Evolutionary conservation across 164 flowering plant genomes (phyloP).

Genomic region (Dillenia turbinata): DNA sequence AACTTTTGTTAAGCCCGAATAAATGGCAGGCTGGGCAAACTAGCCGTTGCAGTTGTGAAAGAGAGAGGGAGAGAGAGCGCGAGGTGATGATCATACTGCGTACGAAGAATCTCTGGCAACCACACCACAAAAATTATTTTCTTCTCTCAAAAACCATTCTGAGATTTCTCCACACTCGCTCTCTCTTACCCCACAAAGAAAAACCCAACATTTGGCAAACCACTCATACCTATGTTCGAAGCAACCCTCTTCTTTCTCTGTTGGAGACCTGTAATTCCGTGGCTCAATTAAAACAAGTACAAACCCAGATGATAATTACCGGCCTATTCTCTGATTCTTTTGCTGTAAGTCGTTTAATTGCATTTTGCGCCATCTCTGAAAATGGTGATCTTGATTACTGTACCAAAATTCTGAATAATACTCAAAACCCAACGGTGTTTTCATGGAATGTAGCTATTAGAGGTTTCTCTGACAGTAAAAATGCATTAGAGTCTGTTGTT

Average conservation of each 20-base stretch:
- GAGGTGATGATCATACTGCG: too few species aligned
- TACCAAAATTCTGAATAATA: slow-evolving; percentile 22
- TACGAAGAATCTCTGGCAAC: too few species aligned
- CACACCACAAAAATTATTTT: too few species aligned
- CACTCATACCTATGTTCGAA: slow-evolving; percentile 20
- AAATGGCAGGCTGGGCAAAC: too few species aligned
- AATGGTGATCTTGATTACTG: slow-evolving; percentile 32
- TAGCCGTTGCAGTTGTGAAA: too few species aligned
- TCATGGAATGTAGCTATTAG: slow-evolving; percentile 54
- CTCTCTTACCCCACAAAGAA: slow-evolving; percentile 21
- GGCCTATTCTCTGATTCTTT: slow-evolving; percentile 38
- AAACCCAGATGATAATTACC: slow-evolving; percentile 44
- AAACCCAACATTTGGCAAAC: slow-evolving; percentile 32
- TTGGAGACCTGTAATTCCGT: slow-evolving; percentile 48
- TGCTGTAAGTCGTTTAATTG: slow-evolving; percentile 50
- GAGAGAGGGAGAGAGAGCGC: too few species aligned
- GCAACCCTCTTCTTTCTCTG: slow-evolving; percentile 42
- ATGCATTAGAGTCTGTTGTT: slow-evolving; percentile 25
- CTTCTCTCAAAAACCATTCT: too few species aligned
- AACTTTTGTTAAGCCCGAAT: too few species aligned
- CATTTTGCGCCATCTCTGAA: slow-evolving; percentile 45
- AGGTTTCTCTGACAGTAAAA: slow-evolving; percentile 31
- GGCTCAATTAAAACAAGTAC: slow-evolving; percentile 52
- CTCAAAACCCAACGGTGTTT: slow-evolving; percentile 30
- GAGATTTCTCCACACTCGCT: slow-evolving; percentile 14